phyloP scores from a whole-genome alignment of 163 green algal genomes.

The Scenedesmus sp. region DNA sequence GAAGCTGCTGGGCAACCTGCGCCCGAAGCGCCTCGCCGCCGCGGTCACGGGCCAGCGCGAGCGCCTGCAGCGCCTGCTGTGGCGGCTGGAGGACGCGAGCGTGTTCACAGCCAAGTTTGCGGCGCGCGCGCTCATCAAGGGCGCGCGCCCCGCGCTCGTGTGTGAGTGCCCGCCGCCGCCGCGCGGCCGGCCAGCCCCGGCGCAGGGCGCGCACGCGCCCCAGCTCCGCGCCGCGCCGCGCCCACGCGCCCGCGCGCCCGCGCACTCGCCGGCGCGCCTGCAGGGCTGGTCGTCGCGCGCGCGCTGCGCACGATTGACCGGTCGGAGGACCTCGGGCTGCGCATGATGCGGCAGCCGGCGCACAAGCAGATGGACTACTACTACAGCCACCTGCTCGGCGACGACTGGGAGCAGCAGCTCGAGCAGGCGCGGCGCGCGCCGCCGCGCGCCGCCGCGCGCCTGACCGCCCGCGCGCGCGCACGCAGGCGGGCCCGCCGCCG shows the following conservation, averaged over 20 bases:
- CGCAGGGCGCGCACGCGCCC: too few relatives aligned
- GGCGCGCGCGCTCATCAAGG: slow-evolving; percentile 20
- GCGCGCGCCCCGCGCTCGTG: slow-evolving; percentile 28
- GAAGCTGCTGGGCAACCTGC: slow-evolving; percentile 30
- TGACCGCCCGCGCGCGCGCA: too few relatives aligned
- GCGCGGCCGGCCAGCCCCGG: too few relatives aligned
- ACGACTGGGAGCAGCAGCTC: slow-evolving; percentile 58
- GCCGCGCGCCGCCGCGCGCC: not conserved
- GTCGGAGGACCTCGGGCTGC: slow-evolving; percentile 38
- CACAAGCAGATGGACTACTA: slow-evolving; percentile 52
- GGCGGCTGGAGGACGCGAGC: slow-evolving; percentile 39
- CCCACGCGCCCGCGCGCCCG: too few relatives aligned
- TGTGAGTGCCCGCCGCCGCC: slow-evolving; percentile 17
- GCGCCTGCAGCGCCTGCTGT: slow-evolving; percentile 42
- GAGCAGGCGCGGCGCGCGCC: slow-evolving; percentile 12
- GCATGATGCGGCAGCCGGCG: slow-evolving; percentile 35
- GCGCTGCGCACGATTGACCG: slow-evolving; percentile 49
- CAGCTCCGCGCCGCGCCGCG: too few relatives aligned
- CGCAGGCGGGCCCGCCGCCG: too few relatives aligned
- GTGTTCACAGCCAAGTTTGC: slow-evolving; percentile 43
- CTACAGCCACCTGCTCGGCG: slow-evolving; percentile 52
- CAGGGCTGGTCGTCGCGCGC: slow-evolving; percentile 43
- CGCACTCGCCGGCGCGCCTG: too few relatives aligned
- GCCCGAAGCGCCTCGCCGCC: slow-evolving; percentile 4
- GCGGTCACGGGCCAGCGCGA: slow-evolving; percentile 1